Conservation (phyloP, 2,329 filamentous ascomycete species). For the Penicillium digitatum region DNA sequence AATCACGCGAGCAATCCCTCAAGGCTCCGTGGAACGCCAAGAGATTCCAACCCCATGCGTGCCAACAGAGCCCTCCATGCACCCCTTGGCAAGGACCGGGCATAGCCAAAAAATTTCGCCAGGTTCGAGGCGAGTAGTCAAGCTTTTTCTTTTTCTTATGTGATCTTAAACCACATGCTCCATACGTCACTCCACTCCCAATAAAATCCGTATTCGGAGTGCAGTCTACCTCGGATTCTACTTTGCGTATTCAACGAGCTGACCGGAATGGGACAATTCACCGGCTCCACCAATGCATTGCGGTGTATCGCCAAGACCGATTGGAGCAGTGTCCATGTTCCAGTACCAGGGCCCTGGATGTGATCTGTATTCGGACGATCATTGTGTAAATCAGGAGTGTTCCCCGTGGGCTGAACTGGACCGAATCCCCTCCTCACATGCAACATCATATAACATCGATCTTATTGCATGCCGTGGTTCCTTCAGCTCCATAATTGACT, state of each 20-base stretch:
- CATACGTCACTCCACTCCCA: too few species aligned
- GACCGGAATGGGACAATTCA: constrained; percentile 8
- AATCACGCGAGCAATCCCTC: not conserved
- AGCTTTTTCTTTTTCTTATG: not conserved
- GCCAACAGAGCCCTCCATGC: not conserved
- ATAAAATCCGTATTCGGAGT: not conserved
- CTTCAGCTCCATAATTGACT: not conserved
- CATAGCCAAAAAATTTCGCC: not conserved
- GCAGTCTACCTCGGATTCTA: not conserved
- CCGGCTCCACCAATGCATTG: constrained; percentile 8
- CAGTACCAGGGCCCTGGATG: not conserved
- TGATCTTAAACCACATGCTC: not conserved
- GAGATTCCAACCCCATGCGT: not conserved
- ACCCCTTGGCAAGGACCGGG: not conserved
- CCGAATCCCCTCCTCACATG: not conserved
- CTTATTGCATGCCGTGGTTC: not conserved
- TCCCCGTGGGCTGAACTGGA: not conserved
- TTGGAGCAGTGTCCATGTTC: not conserved
- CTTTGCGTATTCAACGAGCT: not conserved
- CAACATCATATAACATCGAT: not conserved
- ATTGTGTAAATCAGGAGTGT: not conserved
- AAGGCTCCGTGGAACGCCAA: not conserved
- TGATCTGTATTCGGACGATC: not conserved
- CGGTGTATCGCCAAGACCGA: not conserved
- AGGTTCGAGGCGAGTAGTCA: not conserved